Evolutionary conservation across 805 yeast genomes (phyloP).

Genomic region (Teunomyces lycoperdinae): DNA sequence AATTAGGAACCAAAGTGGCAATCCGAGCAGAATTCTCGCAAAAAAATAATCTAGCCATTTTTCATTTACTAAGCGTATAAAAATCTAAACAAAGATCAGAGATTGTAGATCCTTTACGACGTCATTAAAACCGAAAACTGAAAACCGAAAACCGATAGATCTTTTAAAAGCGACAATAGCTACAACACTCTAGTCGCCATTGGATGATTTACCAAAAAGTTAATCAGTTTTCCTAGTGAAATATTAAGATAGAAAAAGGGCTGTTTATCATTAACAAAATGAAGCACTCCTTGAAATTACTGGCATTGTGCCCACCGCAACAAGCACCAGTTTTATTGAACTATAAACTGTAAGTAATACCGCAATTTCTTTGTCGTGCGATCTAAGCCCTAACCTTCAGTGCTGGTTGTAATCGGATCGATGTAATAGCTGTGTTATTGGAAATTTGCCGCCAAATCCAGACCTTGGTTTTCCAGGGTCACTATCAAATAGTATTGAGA

Average conservation of each 20-base stretch:
- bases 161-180: background rate
- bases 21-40: background rate
- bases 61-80: background rate
- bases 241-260: background rate
- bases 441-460: slow-evolving; percentile 2
- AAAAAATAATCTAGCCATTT: background rate
- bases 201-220: too few species aligned
- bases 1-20: background rate
- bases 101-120: background rate
- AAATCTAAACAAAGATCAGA: background rate
- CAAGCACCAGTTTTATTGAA: background rate
- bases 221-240: too few species aligned
- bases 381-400: background rate
- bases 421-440: background rate
- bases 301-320: background rate
- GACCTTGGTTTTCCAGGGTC: background rate
- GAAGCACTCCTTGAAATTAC: slow-evolving; percentile 1
- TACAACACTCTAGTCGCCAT: background rate
- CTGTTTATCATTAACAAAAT: background rate
- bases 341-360: slow-evolving; percentile 3
- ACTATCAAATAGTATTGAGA: background rate
- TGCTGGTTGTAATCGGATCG: background rate
- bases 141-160: background rate
- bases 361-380: background rate
- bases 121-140: background rate